phyloP scores from a whole-genome alignment of 345 rosid genomes.

The Syzygium oleosum region DNA sequence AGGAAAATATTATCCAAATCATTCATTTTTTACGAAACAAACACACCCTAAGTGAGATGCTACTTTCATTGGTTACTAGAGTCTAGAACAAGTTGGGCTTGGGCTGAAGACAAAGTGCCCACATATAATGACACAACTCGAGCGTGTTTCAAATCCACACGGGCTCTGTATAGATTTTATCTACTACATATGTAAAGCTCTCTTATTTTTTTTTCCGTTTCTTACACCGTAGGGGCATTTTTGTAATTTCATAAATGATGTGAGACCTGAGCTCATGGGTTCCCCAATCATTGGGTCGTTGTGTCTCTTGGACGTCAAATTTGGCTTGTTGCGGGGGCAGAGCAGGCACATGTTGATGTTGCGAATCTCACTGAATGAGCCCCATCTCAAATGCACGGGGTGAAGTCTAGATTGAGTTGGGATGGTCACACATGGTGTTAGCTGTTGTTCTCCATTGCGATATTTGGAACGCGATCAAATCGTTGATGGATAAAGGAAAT shows the following conservation, averaged over 20 bases:
- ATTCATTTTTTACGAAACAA: no score
- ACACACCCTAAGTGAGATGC: no score
- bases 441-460: no score
- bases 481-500: not conserved
- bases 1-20: no score
- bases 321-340: not conserved
- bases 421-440: not conserved
- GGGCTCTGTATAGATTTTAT: not conserved
- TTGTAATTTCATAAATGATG: not conserved
- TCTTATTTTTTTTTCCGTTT: not conserved
- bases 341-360: no score
- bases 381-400: not conserved
- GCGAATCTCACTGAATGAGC: not conserved
- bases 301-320: not conserved
- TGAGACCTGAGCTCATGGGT: not conserved
- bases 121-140: not conserved
- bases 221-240: not conserved
- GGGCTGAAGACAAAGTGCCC: no score
- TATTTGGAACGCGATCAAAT: accelerated
- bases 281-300: not conserved
- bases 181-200: not conserved
- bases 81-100: no score
- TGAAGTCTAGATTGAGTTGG: not conserved
- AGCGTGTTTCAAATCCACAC: not conserved
- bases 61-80: no score